A percentile compares a stretch with the other conserved stretches of the same genome.
Evolutionary conservation across 352 stramenopile species (phyloP).

Genomic region (Globisporangium recalcitrans): DNA sequence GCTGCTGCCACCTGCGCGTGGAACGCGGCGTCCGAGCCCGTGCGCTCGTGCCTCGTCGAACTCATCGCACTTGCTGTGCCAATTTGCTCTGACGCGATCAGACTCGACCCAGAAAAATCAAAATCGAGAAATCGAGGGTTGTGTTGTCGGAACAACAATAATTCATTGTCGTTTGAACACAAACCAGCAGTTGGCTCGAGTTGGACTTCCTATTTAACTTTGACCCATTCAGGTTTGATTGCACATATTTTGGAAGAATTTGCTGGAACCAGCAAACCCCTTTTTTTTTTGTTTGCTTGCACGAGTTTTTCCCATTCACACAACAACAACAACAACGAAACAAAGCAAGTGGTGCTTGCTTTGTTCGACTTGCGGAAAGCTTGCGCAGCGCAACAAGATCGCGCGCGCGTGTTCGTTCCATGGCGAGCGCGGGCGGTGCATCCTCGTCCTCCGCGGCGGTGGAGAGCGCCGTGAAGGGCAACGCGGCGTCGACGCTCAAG

Average conservation of each 20-base stretch:
- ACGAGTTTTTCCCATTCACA: no score
- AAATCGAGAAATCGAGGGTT: no score
- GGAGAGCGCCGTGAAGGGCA: not conserved
- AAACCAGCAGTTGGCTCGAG: no score
- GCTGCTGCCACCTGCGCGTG: constrained; percentile 2
- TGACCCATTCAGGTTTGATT: no score
- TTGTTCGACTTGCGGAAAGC: not conserved
- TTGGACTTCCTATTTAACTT: no score
- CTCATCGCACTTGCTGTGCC: no score
- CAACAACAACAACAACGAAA: not conserved
- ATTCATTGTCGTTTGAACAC: no score
- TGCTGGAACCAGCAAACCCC: not conserved
- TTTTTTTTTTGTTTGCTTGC: no score
- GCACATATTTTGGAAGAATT: no score
- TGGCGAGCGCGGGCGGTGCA: constrained; percentile 1
- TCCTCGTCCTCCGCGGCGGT: not conserved
- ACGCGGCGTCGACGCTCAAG: constrained; percentile 8
- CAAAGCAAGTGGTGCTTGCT: not conserved
- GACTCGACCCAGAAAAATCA: no score
- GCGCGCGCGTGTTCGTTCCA: not conserved
- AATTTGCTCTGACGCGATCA: no score
- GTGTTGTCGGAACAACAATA: no score
- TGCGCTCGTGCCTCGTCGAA: constrained; percentile 2
- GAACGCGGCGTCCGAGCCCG: not conserved
- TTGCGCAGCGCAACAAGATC: not conserved